A percentile compares a stretch with the other conserved stretches of the same genome.
These are phyloP conservation scores for Ogataea ramenticola DNA, from an alignment of 805 yeast species.

Conservation along the genomic window DNA sequence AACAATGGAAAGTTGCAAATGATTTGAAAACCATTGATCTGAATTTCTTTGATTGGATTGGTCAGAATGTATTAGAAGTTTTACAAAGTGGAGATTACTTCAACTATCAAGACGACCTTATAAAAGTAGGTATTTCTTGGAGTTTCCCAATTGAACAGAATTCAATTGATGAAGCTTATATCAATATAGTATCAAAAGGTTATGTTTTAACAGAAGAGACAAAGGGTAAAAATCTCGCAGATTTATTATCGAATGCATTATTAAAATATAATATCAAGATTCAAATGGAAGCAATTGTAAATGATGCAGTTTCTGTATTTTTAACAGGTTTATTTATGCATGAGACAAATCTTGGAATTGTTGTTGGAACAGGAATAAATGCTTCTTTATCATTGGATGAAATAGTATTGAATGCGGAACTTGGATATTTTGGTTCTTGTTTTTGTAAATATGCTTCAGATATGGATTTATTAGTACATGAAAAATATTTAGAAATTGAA, in stretches of 20 bases:
- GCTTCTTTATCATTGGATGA: slow-evolving; percentile 33
- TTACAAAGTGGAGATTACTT: slow-evolving; percentile 8
- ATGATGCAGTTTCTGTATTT: slow-evolving; percentile 60
- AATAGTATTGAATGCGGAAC: slow-evolving; percentile 40
- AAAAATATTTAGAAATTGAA: background rate
- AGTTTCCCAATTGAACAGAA: slow-evolving; percentile 45
- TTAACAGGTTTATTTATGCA: slow-evolving; percentile 37
- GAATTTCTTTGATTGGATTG: slow-evolving; percentile 37
- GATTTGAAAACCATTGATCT: slow-evolving; percentile 31
- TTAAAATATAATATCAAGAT: slow-evolving; percentile 21
- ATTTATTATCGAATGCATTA: slow-evolving; percentile 31
- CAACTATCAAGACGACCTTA: slow-evolving; percentile 3
- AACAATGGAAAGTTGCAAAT: slow-evolving; percentile 33
- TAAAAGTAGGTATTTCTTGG: slow-evolving; percentile 46
- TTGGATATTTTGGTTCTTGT: slow-evolving; percentile 46
- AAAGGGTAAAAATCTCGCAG: slow-evolving; percentile 32
- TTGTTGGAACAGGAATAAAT: slow-evolving; percentile 66
- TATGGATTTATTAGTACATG: slow-evolving; percentile 27
- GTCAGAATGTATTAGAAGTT: slow-evolving; percentile 25
- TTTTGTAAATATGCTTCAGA: slow-evolving; percentile 28
- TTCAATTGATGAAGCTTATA: slow-evolving; percentile 34
- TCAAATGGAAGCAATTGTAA: slow-evolving; percentile 40
- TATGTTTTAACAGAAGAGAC: slow-evolving; percentile 39
- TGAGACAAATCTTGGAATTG: slow-evolving; percentile 42
- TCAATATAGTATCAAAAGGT: slow-evolving; percentile 57